A percentile compares a stretch with the other conserved stretches of the same genome.
Evolutionary conservation across 1,284 basidiomycete genomes (phyloP).

Genomic region (Cutaneotrichosporon spelunceum): DNA sequence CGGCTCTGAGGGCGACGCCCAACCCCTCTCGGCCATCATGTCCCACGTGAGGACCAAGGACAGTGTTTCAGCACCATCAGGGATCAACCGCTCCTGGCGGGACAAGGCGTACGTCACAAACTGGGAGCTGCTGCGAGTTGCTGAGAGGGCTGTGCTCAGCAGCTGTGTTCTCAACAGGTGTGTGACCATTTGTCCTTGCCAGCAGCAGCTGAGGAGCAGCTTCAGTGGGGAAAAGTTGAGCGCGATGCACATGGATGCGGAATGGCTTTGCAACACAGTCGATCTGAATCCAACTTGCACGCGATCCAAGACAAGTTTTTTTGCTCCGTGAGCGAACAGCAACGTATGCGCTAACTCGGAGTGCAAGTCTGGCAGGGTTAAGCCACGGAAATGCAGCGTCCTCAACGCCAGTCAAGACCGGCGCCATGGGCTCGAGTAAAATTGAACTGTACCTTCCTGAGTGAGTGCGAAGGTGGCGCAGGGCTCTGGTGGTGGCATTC

Average conservation of each 20-base stretch:
- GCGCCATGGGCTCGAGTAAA: neutral
- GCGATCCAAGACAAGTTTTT: neutral
- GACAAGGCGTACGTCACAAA: neutral
- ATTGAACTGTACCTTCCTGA: slow-evolving; percentile 42
- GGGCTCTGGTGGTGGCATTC: too few species aligned
- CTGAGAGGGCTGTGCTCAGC: slow-evolving; percentile 29
- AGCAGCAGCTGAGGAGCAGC: slow-evolving; percentile 17
- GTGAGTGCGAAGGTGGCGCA: slow-evolving; percentile 22
- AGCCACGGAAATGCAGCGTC: neutral
- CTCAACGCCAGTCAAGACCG: neutral
- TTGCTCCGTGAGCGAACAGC: neutral
- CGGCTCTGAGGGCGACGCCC: too few species aligned
- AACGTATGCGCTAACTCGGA: neutral
- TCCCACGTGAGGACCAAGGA: slow-evolving; percentile 33
- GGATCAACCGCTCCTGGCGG: slow-evolving; percentile 31
- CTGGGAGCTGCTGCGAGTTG: slow-evolving; percentile 14
- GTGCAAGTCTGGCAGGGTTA: neutral
- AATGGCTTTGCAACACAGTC: slow-evolving; percentile 18
- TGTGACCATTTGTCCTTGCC: neutral
- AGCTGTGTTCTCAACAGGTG: slow-evolving; percentile 40
- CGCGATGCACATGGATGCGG: slow-evolving; percentile 34
- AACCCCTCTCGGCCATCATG: neutral
- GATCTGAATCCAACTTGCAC: neutral
- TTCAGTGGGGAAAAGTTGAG: slow-evolving; percentile 31
- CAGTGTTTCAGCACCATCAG: slow-evolving; percentile 23